Base-by-base conservation (phyloP, 306 rosid genomes). In the Gleditsia sinensis region DNA sequence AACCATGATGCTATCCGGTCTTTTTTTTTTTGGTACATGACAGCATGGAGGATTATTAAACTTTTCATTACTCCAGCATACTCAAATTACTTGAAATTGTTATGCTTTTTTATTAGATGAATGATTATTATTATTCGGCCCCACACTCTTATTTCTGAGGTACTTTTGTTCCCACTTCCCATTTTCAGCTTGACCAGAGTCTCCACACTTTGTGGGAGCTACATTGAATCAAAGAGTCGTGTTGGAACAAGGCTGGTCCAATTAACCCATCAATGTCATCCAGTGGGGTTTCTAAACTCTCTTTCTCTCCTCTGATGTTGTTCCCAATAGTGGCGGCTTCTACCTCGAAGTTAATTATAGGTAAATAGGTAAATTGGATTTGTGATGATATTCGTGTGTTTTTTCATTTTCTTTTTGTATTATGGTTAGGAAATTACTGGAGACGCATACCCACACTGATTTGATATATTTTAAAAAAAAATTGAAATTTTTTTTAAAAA, bases 1-100 rank as follows among this genome's bases (percentile, higher is more conserved):
- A 81, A 81, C 13, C 74, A 75, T 36, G 50, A 81, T 62, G 40
- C 23, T 73, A n/a, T n/a, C n/a, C n/a, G n/a, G n/a, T 45, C 5
- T 34, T 34, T 8, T 33, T 34, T 33, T 7, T 59, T 59, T 19
- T n/a, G 16, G 43, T 28, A 28, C 32, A 28, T 28, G 32, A 4
- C 2, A 28, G 45, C 24, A 3, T 32, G 43, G 16, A 32, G 66
- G n/a, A n/a, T n/a, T n/a, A n/a, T n/a, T n/a, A n/a, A n/a, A n/a
- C n/a, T n/a, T n/a, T n/a, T n/a, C n/a, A n/a, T n/a, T n/a, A n/a
- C n/a, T n/a, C n/a, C n/a, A n/a, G n/a, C n/a, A n/a, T n/a, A n/a
- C n/a, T n/a, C n/a, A n/a, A n/a, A n/a, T n/a, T n/a, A n/a, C n/a
- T n/a, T n/a, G n/a, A 23, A 24, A 6, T 16, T 40, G 14, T 40